Evolutionary conservation across 345 rosid genomes (phyloP).

Genomic region (Eutrema heterophyllum): DNA sequence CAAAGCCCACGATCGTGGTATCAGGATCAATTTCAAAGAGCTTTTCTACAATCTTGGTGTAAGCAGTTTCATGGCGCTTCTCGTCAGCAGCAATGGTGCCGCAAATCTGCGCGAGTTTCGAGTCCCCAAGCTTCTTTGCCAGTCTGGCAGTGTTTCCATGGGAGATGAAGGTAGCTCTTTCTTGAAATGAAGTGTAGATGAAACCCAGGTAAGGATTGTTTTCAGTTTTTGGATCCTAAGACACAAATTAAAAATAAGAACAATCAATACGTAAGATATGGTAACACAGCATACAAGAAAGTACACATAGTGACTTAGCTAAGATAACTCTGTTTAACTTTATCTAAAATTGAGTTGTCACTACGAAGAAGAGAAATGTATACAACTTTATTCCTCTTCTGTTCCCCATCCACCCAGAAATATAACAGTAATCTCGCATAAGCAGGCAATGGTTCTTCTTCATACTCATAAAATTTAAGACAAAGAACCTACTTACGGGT

Average conservation of each 20-base stretch:
- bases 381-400: too few relatives aligned
- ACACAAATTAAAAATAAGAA: background rate
- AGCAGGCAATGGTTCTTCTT: too few relatives aligned
- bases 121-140: conserved; percentile 40
- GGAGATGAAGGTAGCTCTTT: conserved; percentile 57
- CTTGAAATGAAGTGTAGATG: conserved; percentile 61
- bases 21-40: conserved; percentile 52
- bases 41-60: conserved; percentile 48
- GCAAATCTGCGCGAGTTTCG: conserved; percentile 45
- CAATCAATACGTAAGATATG: background rate
- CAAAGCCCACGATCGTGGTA: conserved; percentile 37
- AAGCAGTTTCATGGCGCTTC: conserved; percentile 54
- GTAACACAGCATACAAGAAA: background rate
- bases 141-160: conserved; percentile 49
- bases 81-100: conserved; percentile 61
- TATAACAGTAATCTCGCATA: too few relatives aligned
- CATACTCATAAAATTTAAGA: background rate
- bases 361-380: background rate
- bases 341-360: background rate
- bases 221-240: conserved; percentile 51
- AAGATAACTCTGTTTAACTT: background rate
- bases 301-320: background rate
- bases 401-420: too few relatives aligned
- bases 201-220: conserved; percentile 51
- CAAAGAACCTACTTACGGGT: background rate